Base-by-base conservation (phyloP, 2,329 filamentous ascomycete species). In the Aureobasidium sp. region DNA sequence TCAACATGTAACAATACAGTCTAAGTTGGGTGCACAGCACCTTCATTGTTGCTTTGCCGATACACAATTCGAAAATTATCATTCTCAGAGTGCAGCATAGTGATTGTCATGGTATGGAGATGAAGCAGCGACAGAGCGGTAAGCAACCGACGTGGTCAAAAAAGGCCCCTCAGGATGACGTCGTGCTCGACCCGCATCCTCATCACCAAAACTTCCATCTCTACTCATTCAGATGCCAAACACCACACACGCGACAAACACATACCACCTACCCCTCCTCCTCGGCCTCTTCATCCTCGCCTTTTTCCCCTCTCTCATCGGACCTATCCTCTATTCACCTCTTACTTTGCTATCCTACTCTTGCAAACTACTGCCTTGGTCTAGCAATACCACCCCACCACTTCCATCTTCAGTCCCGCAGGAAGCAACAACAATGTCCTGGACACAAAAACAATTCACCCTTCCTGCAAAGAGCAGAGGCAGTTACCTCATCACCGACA, bases 401-500 rank as follows among this genome's bases (percentile, higher is more conserved):
- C 63, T 36, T 58, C 69, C 64, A 3, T 37, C 34, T 4, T 47
- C 63, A 15, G 3, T 44, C n/a, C 64, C 67, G 66, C 53, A 60
- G 3, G 13, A 5, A 29, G 23, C 15, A 36, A 1, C 47, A 53
- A 50, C 46, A 53, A 74, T 74, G 84, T 81, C 85, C 65, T 96
- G 90, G 90, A 85, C 82, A 69, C 93, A 97, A 77, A 96, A 94
- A 75, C 83, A 87, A 56, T 86, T 97, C 77, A 84, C 86, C 1
- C 86, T 97, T 15, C 90, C 91, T 56, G 72, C 89, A 23, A 84
- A 85, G 72, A 84, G 86, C 48, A 87, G 92, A 64, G 94, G 94
- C 73, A 90, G 86, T 59, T 97, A 97, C 78, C 88, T 97, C 64
- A 83, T 97, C 70, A 97, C 93, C 56, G 85, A 92, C 73, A 80